Percentiles rank a stretch among this genome's conserved stretches.
Evolutionary conservation across 2,329 filamentous ascomycete genomes (phyloP).

Genomic region (Pseudophaeomoniella oleicola): DNA sequence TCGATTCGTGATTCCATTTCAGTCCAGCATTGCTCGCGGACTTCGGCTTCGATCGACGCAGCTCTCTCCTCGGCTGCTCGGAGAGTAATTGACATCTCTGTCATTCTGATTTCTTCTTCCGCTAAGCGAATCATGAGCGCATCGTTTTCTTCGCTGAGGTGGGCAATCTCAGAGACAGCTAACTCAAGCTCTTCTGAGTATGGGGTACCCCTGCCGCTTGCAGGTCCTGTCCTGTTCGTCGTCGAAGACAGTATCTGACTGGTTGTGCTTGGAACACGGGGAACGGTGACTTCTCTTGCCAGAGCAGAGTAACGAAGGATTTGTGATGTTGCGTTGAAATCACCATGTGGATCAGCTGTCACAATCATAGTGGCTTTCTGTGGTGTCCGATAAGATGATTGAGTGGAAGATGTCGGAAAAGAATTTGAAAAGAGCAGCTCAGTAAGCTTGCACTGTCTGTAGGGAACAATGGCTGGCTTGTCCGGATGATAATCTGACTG

Average conservation of each 20-base stretch:
- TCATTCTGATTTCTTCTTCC: constrained; percentile 54
- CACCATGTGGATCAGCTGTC: constrained; percentile 79
- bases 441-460: constrained; percentile 72
- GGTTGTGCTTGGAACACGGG: constrained; percentile 70
- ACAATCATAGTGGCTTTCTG: constrained; percentile 95
- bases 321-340: constrained; percentile 93
- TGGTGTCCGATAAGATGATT: constrained; percentile 37
- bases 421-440: constrained; percentile 80
- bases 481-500: constrained; percentile 61
- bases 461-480: constrained; percentile 64
- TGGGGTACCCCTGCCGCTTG: constrained; percentile 30
- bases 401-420: constrained; percentile 48
- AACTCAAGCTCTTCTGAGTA: constrained; percentile 65
- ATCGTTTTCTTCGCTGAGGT: constrained; percentile 66
- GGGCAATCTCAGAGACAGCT: constrained; percentile 64
- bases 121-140: constrained; percentile 54
- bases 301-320: constrained; percentile 90
- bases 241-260: constrained; percentile 37
- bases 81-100: constrained; percentile 60
- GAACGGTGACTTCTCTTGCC: constrained; percentile 82
- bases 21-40: constrained; percentile 74
- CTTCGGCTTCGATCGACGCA: constrained; percentile 64
- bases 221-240: constrained; percentile 16
- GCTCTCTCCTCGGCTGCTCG: constrained; percentile 48
- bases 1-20: constrained; percentile 73